Percentiles rank a stretch among this genome's conserved stretches.
Evolutionary conservation across 139 green algal genomes (phyloP).

Genomic region (Ettlia oleoabundans): DNA sequence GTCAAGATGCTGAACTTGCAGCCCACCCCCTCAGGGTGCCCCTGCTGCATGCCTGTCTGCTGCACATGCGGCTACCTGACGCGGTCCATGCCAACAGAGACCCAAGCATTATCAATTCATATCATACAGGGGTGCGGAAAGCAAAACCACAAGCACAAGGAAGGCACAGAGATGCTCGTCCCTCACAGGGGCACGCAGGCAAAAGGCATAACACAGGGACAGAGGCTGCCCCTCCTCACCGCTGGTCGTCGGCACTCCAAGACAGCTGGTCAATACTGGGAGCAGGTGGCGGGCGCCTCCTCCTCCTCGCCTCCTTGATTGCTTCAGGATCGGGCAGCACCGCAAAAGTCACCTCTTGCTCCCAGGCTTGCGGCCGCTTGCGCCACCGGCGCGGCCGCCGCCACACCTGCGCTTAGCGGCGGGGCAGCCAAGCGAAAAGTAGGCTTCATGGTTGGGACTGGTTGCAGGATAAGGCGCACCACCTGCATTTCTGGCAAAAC

Average conservation of each 20-base stretch:
- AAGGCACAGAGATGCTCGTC: not conserved
- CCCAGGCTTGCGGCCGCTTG: conserved; percentile 45
- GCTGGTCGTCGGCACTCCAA: conserved; percentile 64
- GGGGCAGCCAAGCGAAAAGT: too few relatives aligned
- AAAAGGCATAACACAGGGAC: not conserved
- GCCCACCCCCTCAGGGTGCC: too few relatives aligned
- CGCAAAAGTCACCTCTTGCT: conserved; percentile 45
- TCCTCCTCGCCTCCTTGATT: conserved; percentile 39
- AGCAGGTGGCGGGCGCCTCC: conserved; percentile 37
- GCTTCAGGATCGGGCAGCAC: conserved; percentile 53
- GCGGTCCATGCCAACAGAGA: too few relatives aligned
- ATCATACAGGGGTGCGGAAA: too few relatives aligned
- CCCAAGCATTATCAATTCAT: too few relatives aligned
- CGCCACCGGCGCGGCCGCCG: conserved; percentile 26
- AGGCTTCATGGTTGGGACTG: too few relatives aligned
- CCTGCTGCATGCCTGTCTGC: too few relatives aligned
- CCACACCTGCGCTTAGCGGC: conserved; percentile 42
- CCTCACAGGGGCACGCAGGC: not conserved
- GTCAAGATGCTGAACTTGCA: too few relatives aligned
- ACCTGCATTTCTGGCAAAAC: too few relatives aligned
- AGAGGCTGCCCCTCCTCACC: not conserved
- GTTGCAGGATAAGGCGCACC: too few relatives aligned
- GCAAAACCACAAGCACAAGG: too few relatives aligned
- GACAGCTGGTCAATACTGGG: conserved; percentile 70
- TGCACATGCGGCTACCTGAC: too few relatives aligned